Percentiles rank a stretch among this genome's conserved stretches.
Evolutionary conservation across 2,329 filamentous ascomycete species (phyloP).

Genomic region (Fusarium phyllophilum): DNA sequence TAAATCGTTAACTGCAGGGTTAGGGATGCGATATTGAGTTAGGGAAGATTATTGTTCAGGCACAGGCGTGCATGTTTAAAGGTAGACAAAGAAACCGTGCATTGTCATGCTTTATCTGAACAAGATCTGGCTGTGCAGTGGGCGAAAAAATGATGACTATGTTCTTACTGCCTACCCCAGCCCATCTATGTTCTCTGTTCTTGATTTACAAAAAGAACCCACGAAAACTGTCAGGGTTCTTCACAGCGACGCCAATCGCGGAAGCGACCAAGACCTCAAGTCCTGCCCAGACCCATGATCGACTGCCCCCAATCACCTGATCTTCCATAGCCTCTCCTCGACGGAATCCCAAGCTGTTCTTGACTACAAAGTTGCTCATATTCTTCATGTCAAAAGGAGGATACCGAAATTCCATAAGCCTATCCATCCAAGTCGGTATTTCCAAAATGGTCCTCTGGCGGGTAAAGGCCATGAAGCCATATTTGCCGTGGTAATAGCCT

Average conservation of each 20-base stretch:
- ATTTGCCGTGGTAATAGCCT: conserved; percentile 56
- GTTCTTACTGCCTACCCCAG: not conserved
- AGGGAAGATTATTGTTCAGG: not conserved
- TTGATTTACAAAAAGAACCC: rapidly evolving
- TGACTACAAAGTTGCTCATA: not conserved
- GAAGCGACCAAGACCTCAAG: not conserved
- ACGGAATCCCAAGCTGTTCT: not conserved
- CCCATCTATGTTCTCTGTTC: not conserved
- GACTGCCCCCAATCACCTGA: not conserved
- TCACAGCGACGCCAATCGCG: rapidly evolving
- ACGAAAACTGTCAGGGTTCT: rapidly evolving
- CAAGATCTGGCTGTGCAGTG: rapidly evolving
- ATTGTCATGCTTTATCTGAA: not conserved
- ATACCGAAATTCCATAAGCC: not conserved
- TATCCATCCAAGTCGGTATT: conserved; percentile 44
- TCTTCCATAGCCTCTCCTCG: not conserved
- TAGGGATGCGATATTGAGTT: not conserved
- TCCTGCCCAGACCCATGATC: not conserved
- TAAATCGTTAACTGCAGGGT: not conserved
- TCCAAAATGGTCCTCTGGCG: conserved; percentile 45
- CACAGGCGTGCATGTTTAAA: rapidly evolving
- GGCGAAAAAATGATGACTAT: not conserved
- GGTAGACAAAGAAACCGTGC: not conserved
- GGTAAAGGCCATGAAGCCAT: conserved; percentile 51
- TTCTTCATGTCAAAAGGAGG: not conserved